phyloP scores from a whole-genome alignment of 2,329 filamentous ascomycete species.

The Beauveria pseudobassiana region DNA sequence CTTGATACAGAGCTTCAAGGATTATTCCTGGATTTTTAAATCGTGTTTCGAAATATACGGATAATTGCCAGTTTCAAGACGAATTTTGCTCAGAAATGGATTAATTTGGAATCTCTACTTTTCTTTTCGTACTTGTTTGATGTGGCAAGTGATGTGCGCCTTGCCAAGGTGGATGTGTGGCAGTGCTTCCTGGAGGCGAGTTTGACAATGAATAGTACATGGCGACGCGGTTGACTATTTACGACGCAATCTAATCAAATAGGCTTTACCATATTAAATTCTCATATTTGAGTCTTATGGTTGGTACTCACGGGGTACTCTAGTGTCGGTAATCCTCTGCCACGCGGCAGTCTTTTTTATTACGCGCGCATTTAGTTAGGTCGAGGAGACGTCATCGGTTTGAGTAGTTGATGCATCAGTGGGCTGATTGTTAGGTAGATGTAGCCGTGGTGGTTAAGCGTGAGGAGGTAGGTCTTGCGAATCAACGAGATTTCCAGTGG shows the following conservation, averaged over 20 bases:
- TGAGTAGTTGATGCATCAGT: background rate
- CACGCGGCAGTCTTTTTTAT: background rate
- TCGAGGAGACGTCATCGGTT: background rate
- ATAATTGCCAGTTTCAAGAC: background rate
- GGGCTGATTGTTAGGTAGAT: background rate
- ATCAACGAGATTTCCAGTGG: too few species aligned
- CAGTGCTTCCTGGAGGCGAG: background rate
- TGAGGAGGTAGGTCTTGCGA: too few species aligned
- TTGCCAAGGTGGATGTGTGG: background rate
- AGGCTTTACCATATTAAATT: too few species aligned
- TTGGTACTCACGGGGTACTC: too few species aligned
- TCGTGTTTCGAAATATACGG: background rate
- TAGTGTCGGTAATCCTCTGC: too few species aligned
- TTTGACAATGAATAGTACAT: background rate
- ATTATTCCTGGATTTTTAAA: background rate
- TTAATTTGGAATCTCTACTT: background rate
- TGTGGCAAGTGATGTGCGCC: background rate
- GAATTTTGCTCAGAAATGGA: background rate
- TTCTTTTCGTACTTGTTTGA: background rate
- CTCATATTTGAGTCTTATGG: too few species aligned
- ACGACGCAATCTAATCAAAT: background rate
- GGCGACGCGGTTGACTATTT: too few species aligned
- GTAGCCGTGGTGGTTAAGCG: too few species aligned
- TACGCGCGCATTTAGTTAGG: too few species aligned
- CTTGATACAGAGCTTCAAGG: constrained; percentile 1